Evolutionary conservation across 768 basidiomycete genomes (phyloP).

Genomic region (Rhizopogon salebrosus): DNA sequence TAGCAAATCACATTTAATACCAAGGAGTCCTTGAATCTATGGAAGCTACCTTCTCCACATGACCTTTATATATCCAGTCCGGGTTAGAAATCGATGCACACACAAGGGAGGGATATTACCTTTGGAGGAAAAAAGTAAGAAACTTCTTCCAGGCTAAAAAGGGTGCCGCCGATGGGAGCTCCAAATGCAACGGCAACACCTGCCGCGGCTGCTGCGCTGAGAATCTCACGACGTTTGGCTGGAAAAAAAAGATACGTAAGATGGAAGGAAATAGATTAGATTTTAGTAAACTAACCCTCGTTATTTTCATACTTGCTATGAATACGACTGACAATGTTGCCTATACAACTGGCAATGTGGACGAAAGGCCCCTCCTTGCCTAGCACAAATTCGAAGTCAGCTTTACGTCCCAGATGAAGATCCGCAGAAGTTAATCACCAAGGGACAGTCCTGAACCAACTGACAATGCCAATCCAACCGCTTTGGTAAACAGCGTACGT

Average conservation of each 20-base stretch:
- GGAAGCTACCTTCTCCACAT: conserved; percentile 87
- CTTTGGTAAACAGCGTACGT: conserved; percentile 85
- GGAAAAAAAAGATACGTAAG: background rate
- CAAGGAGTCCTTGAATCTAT: background rate
- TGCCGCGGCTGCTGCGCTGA: conserved; percentile 94
- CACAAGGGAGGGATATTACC: conserved; percentile 29
- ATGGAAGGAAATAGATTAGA: background rate
- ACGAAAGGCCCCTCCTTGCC: conserved; percentile 80
- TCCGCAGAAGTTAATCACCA: conserved; percentile 34
- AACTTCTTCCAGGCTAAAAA: conserved; percentile 94
- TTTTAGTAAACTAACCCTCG: conserved; percentile 55
- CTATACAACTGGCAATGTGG: conserved; percentile 88
- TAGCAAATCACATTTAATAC: conserved; percentile 37
- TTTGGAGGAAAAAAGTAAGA: conserved; percentile 97
- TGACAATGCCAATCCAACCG: conserved; percentile 81
- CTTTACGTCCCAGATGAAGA: background rate
- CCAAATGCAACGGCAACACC: conserved; percentile 98
- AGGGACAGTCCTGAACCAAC: conserved; percentile 91
- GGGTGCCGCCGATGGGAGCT: conserved; percentile 89
- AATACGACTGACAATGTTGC: conserved; percentile 87
- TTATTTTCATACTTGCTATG: conserved; percentile 91
- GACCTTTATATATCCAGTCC: conserved; percentile 36
- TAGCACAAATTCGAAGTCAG: conserved; percentile 10
- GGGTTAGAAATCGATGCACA: background rate
- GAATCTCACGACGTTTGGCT: conserved; percentile 91